These are phyloP conservation scores for Trichothecium roseum DNA, from an alignment of 2,329 filamentous ascomycete genomes.

Conservation along the genomic window DNA sequence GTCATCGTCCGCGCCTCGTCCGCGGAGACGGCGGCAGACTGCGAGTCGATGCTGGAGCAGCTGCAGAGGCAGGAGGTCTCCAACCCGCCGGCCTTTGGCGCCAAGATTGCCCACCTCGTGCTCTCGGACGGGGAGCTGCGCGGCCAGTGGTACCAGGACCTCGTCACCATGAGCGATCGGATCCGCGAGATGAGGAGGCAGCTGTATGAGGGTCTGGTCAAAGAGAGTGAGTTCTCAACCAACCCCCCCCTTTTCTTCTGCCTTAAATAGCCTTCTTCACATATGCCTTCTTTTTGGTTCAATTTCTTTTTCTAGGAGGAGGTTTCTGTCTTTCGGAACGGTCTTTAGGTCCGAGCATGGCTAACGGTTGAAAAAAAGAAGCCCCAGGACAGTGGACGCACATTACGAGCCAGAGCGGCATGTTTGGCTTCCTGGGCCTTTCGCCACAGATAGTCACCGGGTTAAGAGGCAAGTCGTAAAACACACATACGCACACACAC, in stretches of 20 bases:
- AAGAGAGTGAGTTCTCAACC: too few relatives aligned
- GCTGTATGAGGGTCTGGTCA: slow-evolving; percentile 21
- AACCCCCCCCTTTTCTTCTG: too few relatives aligned
- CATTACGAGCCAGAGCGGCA: slow-evolving; percentile 24
- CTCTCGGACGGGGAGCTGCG: slow-evolving; percentile 15
- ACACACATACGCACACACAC: rapidly evolving
- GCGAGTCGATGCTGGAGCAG: slow-evolving; percentile 18
- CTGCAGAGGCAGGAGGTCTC: slow-evolving; percentile 22
- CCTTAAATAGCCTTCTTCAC: too few relatives aligned
- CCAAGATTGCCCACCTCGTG: slow-evolving; percentile 21
- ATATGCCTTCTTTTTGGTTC: too few relatives aligned
- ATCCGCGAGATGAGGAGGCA: slow-evolving; percentile 22
- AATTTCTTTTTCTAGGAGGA: too few relatives aligned
- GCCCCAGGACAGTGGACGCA: slow-evolving; percentile 26
- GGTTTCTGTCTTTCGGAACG: too few relatives aligned
- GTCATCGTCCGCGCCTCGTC: slow-evolving; percentile 15
- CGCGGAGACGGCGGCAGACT: slow-evolving; percentile 6
- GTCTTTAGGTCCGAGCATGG: too few relatives aligned
- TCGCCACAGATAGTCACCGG: slow-evolving; percentile 31
- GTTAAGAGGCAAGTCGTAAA: slow-evolving; percentile 16
- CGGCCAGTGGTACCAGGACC: slow-evolving; percentile 22
- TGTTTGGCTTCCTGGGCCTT: slow-evolving; percentile 37
- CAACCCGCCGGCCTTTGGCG: slow-evolving; percentile 23
- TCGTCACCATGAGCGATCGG: slow-evolving; percentile 24
- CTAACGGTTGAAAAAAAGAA: slow-evolving; percentile 11